Evolutionary conservation across 805 yeast species (phyloP), one percentile per base, ranked within the genome.

Genomic region (Ogataea haglerorum): DNA sequence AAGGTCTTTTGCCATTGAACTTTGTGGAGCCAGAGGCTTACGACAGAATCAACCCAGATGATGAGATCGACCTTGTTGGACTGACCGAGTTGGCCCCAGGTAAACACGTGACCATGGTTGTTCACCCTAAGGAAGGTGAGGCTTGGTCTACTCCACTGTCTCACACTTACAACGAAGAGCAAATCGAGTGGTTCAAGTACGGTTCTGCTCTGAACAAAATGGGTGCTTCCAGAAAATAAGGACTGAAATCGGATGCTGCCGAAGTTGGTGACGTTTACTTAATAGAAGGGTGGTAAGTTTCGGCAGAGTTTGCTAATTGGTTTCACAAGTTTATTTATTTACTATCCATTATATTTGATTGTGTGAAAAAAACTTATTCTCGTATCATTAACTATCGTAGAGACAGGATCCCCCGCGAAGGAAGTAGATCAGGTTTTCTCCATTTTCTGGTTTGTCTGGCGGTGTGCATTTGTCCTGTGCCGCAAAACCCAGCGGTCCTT

Each of bases 161-260:
- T 43, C 99, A 93, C 79, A 93, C 99, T 53, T 93, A 86, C 80
- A 93, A 93, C 79, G 48, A 67, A 51, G 97, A 93, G 77, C 99
- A 91, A 78, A 85, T 91, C 65, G 97, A 87, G 68, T 91, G 98
- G 98, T 91, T 91, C 85, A 91, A 87, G 80, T 81, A 84, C 61
- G 99, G 99, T 76, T 89, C 97, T 58, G 99, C 99, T 68, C 83
- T 93, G 75, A 93, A 93, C 87, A 87, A 84, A 78, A 87, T 89
- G 68, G 61, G 61, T 51, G 55, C 62, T 40, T 40, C 45, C 38
- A 47, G 42, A 37, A 45, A 56, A 42, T 50, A 55, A 50, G 38
- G 24, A 35, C 34, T 30, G 39, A 29, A 28, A 34, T n/a, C n/a
- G 33, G 23, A 19, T 19, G 21, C 21, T 25, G 26, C 17, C 32